Evolutionary conservation across 345 rosid species (phyloP), one percentile per base, ranked within the genome.

Genomic region (Leavenworthia alabamica): DNA sequence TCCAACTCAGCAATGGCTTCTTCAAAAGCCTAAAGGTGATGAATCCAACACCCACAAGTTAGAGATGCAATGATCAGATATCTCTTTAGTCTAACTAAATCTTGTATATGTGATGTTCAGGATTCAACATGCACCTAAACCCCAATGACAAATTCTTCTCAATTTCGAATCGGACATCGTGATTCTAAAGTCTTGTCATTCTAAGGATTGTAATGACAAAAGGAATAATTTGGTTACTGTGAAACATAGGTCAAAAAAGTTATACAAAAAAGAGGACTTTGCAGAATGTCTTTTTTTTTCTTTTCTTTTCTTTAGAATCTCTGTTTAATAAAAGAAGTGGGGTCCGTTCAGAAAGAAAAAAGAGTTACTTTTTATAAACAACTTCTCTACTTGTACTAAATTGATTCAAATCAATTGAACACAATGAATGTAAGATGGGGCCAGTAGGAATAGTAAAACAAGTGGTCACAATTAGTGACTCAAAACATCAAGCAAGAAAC

Each of bases 1-100:
- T 82, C 88, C 49, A 82, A 66, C 79, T 83, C 86, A 50, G 88
- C 85, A 45, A 85, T 83, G 60, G 89, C 84, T 74, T 85, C 86
- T 65, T 82, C 88, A 20, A 80, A 85, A 36, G 88, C 86, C 91
- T 82, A 65, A 15, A 41, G 14, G 8, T 33, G 29, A 41, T 27
- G 14, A 43, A 27, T 50, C 32, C 37, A 61, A 26, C 42, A 60
- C 22, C 17, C 27, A 57, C 13, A 56, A 57, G 17, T 60, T 29
- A 47, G 9, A 22, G n/a, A 17, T 5, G 43, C 2, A 56, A 19
- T 5, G n/a, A 41, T 56, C 33, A 60, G 7, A 33, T 12, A 24
- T n/a, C 39, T 31, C 24, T 45, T 8, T 1, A 39, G 53, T 31
- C 60, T 52, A 11, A 29, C 44, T 19, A 29, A 48, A 40, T 28